Base-by-base conservation (phyloP, 257 asterid genomes). In the Lavandula angustifolia region DNA sequence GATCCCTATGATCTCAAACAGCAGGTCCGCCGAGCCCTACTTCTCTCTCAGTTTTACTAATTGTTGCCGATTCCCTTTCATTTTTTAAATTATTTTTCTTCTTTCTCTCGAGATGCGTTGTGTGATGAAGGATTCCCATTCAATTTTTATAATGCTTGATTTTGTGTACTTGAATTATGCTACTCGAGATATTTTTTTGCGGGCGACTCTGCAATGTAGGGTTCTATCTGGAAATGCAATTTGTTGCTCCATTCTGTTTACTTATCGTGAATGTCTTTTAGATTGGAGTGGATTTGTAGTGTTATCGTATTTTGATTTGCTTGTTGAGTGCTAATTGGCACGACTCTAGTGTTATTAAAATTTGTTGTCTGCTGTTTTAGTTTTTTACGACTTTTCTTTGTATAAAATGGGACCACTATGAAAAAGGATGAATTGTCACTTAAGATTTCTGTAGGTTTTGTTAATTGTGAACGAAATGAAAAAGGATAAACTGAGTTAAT, bases 1-100 rank as follows among this genome's bases (percentile, higher is more conserved):
- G 96, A 92, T 82, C 92, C 91, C 4, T 83, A 88, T 62, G 95
- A 88, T 65, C 85, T 85, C 84, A 92, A 88, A 62, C 98, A 92
- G 56, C 95, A 92, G 98, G 96, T 87, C 4, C 38, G n/a, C 60
- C 31, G 1, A 68, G 56, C 60, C 69, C 64, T 18, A 9, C 38
- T 43, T 41, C 14, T 54, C 47, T 18, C 34, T 32, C 49, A 7
- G 0, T 17, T 52, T 49, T 6, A 12, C 54, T 12, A 6, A 47
- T 56, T 40, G 12, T 16, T 40, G 50, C 7, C 54, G 59, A 14
- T 11, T 29, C 18, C 31, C 32, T 27, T 29, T 27, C 34, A 54
- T 1, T 48, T 41, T 29, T 34, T 49, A 41, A 52, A 48, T 63
- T 33, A 18, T 29, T 10, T 37, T 38, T 1, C 18, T 33, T 12